A percentile compares a stretch with the other conserved stretches of the same genome.
Conservation (phyloP, 495 filamentous ascomycete genomes). For the Terfezia claveryi region DNA sequence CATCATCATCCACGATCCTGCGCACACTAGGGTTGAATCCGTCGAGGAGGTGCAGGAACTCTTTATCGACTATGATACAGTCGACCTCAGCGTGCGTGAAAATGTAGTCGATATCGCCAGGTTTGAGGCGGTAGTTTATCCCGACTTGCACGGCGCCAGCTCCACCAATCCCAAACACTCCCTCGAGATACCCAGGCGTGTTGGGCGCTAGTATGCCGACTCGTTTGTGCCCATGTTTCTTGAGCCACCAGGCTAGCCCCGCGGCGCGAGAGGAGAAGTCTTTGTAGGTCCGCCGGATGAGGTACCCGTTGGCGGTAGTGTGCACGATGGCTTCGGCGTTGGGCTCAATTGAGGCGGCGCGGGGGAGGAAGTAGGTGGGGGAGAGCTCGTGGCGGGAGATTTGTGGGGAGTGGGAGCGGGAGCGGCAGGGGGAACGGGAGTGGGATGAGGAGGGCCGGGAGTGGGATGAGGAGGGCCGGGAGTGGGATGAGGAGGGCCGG, state of each 20-base stretch:
- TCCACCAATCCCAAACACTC: slow-evolving; percentile 74
- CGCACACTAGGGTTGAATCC: slow-evolving; percentile 41
- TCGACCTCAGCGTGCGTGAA: slow-evolving; percentile 61
- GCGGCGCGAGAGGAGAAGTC: slow-evolving; percentile 66
- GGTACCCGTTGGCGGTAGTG: slow-evolving; percentile 51
- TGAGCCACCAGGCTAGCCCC: slow-evolving; percentile 70
- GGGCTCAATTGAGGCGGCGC: slow-evolving; percentile 78
- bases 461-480: too few species aligned
- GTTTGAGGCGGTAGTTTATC: slow-evolving; percentile 78
- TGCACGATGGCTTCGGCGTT: slow-evolving; percentile 75
- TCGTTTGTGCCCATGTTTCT: slow-evolving; percentile 42
- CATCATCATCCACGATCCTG: slow-evolving; percentile 65
- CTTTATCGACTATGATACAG: slow-evolving; percentile 65
- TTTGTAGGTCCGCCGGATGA: slow-evolving; percentile 49
- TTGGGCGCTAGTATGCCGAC: slow-evolving; percentile 72
- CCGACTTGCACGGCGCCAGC: slow-evolving; percentile 42
- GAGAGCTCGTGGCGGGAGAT: slow-evolving; percentile 60
- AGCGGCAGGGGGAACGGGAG: background rate
- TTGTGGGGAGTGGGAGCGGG: background rate
- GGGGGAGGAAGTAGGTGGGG: slow-evolving; percentile 71
- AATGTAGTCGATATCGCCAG: slow-evolving; percentile 76
- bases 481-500: too few species aligned
- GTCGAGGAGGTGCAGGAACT: slow-evolving; percentile 49
- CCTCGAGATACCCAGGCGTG: slow-evolving; percentile 82
- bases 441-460: too few species aligned